A percentile compares a stretch with the other conserved stretches of the same genome.
These are phyloP conservation scores for Sarcomyxa edulis DNA, from an alignment of 768 basidiomycete species.

Conservation along the genomic window DNA sequence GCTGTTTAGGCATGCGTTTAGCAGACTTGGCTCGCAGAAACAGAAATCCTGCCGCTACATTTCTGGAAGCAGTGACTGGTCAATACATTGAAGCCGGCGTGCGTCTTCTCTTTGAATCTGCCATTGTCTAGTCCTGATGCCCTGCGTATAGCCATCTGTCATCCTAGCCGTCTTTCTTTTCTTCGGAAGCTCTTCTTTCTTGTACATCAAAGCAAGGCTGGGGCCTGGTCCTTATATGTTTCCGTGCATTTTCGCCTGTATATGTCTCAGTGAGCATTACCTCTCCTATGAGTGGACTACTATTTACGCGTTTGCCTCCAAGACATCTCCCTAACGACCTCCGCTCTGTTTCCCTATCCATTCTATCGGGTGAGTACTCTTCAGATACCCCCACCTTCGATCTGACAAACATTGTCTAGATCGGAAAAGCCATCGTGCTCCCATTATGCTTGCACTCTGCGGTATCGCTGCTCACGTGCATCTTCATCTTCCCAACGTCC, in stretches of 20 bases:
- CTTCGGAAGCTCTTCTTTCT: conserved; percentile 47
- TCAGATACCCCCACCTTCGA: background rate
- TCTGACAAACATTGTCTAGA: conserved; percentile 17
- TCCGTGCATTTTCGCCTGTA: conserved; percentile 52
- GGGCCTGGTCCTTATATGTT: conserved; percentile 63
- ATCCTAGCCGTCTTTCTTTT: conserved; percentile 63
- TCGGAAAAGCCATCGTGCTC: conserved; percentile 47
- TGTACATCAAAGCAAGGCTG: conserved; percentile 53
- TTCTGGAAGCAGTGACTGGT: no score
- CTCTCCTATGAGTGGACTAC: background rate
- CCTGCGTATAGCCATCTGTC: conserved; percentile 47
- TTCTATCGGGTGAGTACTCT: conserved; percentile 40
- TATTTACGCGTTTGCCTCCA: conserved; percentile 5
- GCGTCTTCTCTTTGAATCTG: no score
- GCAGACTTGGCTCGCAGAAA: no score
- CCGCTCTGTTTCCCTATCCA: conserved; percentile 59
- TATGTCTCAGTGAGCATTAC: conserved; percentile 43
- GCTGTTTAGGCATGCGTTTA: no score
- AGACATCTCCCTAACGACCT: conserved; percentile 59
- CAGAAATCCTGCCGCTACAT: no score
- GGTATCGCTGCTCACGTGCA: conserved; percentile 44
- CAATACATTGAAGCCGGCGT: no score
- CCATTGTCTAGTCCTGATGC: no score
- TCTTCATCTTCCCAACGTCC: conserved; percentile 58
- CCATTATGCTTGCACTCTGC: conserved; percentile 58